These are phyloP conservation scores for Clavariopsis aquatica DNA, from an alignment of 495 filamentous ascomycete genomes.

Conservation along the genomic window DNA sequence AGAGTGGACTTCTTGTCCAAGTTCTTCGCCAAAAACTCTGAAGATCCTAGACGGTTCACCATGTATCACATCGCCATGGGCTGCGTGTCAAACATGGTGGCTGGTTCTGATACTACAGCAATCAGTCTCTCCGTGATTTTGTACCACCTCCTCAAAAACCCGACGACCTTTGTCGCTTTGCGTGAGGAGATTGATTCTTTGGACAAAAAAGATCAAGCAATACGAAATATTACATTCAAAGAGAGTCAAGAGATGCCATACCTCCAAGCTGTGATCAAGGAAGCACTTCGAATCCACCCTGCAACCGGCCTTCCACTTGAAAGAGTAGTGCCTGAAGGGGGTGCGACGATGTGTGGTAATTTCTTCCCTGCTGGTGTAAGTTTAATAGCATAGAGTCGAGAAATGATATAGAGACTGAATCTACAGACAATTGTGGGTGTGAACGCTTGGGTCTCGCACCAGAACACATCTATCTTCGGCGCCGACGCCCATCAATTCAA, in stretches of 20 bases:
- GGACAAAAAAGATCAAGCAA: not conserved
- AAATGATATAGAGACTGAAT: not conserved
- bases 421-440: slow-evolving; percentile 53
- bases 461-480: slow-evolving; percentile 53
- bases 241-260: slow-evolving; percentile 13
- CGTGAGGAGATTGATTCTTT: slow-evolving; percentile 58
- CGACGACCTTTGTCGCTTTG: slow-evolving; percentile 53
- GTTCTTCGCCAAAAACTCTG: not conserved
- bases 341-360: slow-evolving; percentile 37
- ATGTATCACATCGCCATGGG: slow-evolving; percentile 6
- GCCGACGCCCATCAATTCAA: slow-evolving; percentile 47
- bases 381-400: not conserved
- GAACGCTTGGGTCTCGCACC: slow-evolving; percentile 56
- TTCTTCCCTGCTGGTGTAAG: slow-evolving; percentile 35
- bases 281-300: slow-evolving; percentile 44
- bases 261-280: slow-evolving; percentile 46
- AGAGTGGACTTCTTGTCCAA: slow-evolving; percentile 8
- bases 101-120: slow-evolving; percentile 59
- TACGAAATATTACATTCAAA: not conserved
- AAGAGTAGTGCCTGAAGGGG: slow-evolving; percentile 40
- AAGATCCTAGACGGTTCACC: not conserved
- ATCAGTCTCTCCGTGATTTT: slow-evolving; percentile 55
- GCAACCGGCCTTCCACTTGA: slow-evolving; percentile 26
- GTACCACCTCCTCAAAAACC: slow-evolving; percentile 59
- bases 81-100: slow-evolving; percentile 47